Conservation (phyloP, 2,329 filamentous ascomycete genomes). For the Sarocladium kiliense region DNA sequence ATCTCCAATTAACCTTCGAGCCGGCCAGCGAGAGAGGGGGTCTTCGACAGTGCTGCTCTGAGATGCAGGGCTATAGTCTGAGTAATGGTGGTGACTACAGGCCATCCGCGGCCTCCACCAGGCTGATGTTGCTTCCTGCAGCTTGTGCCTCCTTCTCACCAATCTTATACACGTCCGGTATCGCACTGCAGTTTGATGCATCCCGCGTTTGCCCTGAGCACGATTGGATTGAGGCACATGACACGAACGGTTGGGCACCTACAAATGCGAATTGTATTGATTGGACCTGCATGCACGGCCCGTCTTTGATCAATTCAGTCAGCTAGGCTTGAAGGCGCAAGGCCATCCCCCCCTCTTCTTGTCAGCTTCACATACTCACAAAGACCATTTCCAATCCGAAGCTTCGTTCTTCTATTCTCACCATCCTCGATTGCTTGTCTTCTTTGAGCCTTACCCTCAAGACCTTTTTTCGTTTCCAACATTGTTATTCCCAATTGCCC, state of each 20-base stretch:
- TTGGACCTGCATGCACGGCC: background rate
- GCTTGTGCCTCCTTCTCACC: background rate
- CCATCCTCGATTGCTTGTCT: too few relatives aligned
- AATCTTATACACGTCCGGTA: background rate
- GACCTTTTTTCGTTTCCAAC: background rate
- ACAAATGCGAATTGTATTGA: background rate
- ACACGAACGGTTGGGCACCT: background rate
- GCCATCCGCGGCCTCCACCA: background rate
- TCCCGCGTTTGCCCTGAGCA: background rate
- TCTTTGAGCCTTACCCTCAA: too few relatives aligned
- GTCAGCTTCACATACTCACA: background rate
- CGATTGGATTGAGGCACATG: background rate
- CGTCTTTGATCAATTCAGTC: background rate
- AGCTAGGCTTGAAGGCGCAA: background rate
- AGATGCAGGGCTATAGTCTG: too few relatives aligned
- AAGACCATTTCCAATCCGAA: background rate
- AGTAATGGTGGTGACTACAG: background rate
- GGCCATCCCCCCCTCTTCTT: background rate
- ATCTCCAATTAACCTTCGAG: too few relatives aligned
- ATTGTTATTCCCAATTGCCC: conserved; percentile 15
- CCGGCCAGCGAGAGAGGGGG: too few relatives aligned
- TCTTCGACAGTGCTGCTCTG: too few relatives aligned
- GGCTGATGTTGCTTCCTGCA: background rate
- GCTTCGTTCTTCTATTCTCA: too few relatives aligned
- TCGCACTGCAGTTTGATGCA: background rate